These are phyloP conservation scores for Lepidium campestre DNA, from an alignment of 441 rosid genomes.

Conservation along the genomic window DNA sequence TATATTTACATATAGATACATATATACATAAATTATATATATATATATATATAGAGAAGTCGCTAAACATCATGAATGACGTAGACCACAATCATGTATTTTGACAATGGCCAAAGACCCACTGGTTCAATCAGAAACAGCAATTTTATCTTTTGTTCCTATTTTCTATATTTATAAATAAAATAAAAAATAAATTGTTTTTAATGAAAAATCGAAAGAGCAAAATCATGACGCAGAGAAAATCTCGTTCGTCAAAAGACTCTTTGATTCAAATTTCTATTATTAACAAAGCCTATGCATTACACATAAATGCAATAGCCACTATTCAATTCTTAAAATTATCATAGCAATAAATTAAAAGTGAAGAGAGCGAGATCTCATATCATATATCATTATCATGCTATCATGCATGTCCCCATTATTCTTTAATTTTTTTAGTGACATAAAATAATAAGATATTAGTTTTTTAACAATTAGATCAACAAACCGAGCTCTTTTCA, in stretches of 20 bases:
- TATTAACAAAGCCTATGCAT: constrained; percentile 30
- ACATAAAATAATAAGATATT: too few species aligned
- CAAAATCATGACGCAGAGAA: constrained; percentile 30
- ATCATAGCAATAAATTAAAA: constrained; percentile 21
- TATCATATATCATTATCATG: constrained; percentile 25
- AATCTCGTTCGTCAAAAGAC: constrained; percentile 30
- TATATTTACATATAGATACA: not conserved
- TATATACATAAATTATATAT: not conserved
- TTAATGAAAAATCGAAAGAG: constrained; percentile 11
- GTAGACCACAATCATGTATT: constrained; percentile 25
- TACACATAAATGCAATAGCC: constrained; percentile 26
- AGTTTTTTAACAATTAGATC: too few species aligned
- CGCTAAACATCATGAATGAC: constrained; percentile 28
- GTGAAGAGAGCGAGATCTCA: constrained; percentile 11
- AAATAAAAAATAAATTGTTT: not conserved
- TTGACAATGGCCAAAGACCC: constrained; percentile 27
- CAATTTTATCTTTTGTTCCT: constrained; percentile 2
- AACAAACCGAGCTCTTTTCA: too few species aligned
- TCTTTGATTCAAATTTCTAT: constrained; percentile 13
- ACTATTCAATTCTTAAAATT: constrained; percentile 27
- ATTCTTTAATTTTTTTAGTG: not conserved
- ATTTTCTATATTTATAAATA: not conserved
- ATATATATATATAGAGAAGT: not conserved
- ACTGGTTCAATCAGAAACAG: constrained; percentile 28
- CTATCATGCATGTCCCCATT: constrained; percentile 21